These are phyloP conservation scores for Solanum rostratum DNA, from an alignment of 257 asterid genomes.

Conservation along the genomic window DNA sequence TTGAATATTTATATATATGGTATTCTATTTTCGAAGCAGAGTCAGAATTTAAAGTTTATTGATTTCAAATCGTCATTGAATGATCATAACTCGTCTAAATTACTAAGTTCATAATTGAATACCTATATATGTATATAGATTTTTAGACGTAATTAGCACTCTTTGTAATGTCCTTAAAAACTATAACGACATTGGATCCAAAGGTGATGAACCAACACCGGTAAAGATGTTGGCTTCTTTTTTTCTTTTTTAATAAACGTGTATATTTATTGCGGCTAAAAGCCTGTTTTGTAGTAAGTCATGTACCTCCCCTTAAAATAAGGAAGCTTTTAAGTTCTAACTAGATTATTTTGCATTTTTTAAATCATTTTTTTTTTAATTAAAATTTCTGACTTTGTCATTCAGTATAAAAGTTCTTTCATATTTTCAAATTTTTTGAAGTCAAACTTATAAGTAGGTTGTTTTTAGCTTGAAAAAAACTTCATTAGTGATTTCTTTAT, in stretches of 20 bases:
- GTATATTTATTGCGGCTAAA: no score
- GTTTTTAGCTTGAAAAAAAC: background rate
- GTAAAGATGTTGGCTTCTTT: no score
- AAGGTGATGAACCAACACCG: accelerated
- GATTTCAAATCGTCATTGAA: no score
- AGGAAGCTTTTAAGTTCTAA: background rate
- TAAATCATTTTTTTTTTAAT: no score
- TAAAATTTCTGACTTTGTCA: no score
- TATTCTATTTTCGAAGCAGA: background rate
- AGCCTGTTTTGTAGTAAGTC: no score
- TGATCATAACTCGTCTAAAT: background rate
- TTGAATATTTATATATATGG: background rate
- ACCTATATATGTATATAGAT: background rate
- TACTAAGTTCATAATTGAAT: background rate
- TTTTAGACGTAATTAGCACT: no score
- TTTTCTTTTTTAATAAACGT: no score
- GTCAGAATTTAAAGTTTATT: background rate
- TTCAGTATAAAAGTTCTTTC: background rate
- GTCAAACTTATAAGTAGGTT: background rate
- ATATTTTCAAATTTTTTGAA: accelerated
- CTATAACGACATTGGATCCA: no score
- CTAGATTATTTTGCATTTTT: no score
- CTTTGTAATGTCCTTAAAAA: no score
- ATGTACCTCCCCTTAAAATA: background rate
- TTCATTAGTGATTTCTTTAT: background rate